These are phyloP conservation scores for Pleurotus tuoliensis DNA, from an alignment of 768 basidiomycete species.

Conservation along the genomic window DNA sequence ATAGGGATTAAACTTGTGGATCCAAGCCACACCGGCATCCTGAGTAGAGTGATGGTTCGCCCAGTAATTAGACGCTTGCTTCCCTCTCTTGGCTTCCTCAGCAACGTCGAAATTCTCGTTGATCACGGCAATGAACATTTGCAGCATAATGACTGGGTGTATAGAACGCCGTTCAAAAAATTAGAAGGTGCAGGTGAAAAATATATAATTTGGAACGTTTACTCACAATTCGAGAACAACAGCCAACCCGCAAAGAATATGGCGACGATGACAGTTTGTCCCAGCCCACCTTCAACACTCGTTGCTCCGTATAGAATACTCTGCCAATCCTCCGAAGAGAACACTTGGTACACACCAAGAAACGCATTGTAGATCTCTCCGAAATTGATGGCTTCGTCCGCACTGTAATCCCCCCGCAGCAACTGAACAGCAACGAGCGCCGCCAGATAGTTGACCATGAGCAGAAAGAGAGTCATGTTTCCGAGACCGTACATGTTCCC, in stretches of 20 bases:
- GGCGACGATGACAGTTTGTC: constrained; percentile 68
- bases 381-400: constrained; percentile 61
- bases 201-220: constrained; percentile 1
- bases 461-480: constrained; percentile 90
- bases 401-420: constrained; percentile 74
- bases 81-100: constrained; percentile 81
- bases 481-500: constrained; percentile 87
- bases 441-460: constrained; percentile 83
- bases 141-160: constrained; percentile 74
- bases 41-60: constrained; percentile 48
- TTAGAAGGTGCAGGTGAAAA: neutral
- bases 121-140: constrained; percentile 97
- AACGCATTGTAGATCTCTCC: constrained; percentile 83
- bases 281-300: constrained; percentile 53
- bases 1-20: constrained; percentile 81
- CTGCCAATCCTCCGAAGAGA: constrained; percentile 96
- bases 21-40: constrained; percentile 51
- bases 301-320: constrained; percentile 62
- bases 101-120: constrained; percentile 94
- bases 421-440: constrained; percentile 83
- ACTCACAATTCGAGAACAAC: constrained; percentile 87
- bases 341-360: constrained; percentile 82
- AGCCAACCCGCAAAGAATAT: constrained; percentile 82
- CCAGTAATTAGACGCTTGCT: constrained; percentile 73
- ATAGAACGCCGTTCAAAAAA: constrained; percentile 2